These are phyloP conservation scores for Hymenoscyphus salicellus DNA, from an alignment of 2,329 filamentous ascomycete species.

Conservation along the genomic window DNA sequence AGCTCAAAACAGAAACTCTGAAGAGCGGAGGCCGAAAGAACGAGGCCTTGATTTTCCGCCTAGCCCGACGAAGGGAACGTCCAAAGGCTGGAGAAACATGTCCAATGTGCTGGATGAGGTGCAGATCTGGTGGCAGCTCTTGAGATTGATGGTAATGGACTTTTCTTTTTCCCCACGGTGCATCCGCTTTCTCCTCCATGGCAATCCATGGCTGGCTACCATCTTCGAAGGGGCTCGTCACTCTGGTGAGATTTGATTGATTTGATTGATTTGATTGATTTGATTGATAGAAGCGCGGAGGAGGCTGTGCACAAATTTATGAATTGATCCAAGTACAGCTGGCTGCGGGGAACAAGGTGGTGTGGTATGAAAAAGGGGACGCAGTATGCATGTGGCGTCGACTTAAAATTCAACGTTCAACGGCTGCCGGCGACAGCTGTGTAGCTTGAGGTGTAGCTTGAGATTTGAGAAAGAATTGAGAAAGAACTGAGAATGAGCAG, in stretches of 20 bases:
- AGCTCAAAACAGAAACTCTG: neutral
- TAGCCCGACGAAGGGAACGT: too few relatives aligned
- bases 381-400: neutral
- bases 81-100: too few relatives aligned
- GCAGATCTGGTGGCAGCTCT: too few relatives aligned
- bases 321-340: neutral
- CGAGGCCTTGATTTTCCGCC: neutral
- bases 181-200: too few relatives aligned
- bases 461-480: neutral
- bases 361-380: neutral
- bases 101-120: too few relatives aligned
- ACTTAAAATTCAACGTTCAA: neutral
- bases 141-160: too few relatives aligned
- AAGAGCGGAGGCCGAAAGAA: slow-evolving; percentile 5
- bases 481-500: neutral
- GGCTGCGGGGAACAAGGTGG: neutral
- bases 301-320: neutral
- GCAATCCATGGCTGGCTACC: too few relatives aligned
- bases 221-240: too few relatives aligned
- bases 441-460: neutral
- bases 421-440: neutral
- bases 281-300: neutral
- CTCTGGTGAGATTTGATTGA: neutral
- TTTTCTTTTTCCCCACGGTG: too few relatives aligned
- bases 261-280: neutral